A percentile compares a stretch with the other conserved stretches of the same genome.
phyloP scores from a whole-genome alignment of 2,329 filamentous ascomycete genomes.

The Chalaropsis thielavioides region DNA sequence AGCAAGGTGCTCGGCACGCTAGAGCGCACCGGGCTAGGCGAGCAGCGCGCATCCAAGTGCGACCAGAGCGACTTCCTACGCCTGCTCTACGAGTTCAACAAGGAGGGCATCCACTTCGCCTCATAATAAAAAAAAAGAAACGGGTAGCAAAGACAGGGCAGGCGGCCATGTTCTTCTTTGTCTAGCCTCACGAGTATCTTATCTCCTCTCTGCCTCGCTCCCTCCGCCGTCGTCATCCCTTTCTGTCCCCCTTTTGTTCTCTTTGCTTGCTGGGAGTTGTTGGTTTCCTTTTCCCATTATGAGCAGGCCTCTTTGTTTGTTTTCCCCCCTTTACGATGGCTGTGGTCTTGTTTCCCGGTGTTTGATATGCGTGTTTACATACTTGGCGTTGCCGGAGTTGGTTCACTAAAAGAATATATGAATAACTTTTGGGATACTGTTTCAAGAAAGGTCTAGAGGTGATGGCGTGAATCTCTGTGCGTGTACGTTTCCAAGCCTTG shows the following conservation, averaged over 20 bases:
- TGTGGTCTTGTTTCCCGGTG: not conserved
- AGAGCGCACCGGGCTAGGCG: slow-evolving; percentile 64
- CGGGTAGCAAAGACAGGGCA: not conserved
- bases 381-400: slow-evolving; percentile 56
- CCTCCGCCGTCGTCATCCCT: not conserved
- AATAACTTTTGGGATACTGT: not conserved
- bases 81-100: slow-evolving; percentile 68
- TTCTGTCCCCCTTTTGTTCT: not conserved
- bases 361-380: slow-evolving; percentile 51
- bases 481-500: no score
- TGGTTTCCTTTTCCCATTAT: not conserved
- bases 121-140: slow-evolving; percentile 19
- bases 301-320: not conserved
- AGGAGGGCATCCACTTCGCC: slow-evolving; percentile 80
- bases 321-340: not conserved
- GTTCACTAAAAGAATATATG: not conserved
- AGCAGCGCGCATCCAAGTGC: slow-evolving; percentile 71
- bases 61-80: slow-evolving; percentile 87
- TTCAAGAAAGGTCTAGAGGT: not conserved
- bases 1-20: slow-evolving; percentile 78
- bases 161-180: not conserved
- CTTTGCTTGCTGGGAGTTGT: not conserved
- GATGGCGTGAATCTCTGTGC: no score
- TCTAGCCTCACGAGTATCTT: not conserved
- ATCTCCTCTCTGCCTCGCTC: not conserved